A percentile compares a stretch with the other conserved stretches of the same genome.
Conservation (phyloP, 1,284 basidiomycete genomes). For the Irpex lacteus region DNA sequence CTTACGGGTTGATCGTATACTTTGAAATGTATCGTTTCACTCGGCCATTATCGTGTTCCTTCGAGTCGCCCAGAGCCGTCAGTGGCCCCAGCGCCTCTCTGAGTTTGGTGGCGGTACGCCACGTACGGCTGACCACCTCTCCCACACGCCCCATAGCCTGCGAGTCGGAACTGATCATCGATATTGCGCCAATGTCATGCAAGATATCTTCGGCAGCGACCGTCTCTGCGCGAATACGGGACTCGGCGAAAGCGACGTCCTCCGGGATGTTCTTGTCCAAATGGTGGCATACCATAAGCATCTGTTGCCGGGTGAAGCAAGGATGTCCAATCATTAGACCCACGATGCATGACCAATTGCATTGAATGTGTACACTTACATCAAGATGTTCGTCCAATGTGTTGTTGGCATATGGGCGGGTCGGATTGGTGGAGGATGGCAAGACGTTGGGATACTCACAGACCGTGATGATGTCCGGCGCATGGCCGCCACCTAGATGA, state of each 20-base stretch:
- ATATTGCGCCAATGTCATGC: conserved; percentile 93
- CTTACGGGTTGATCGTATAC: conserved; percentile 97
- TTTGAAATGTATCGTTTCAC: conserved; percentile 97
- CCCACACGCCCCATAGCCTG: conserved; percentile 99
- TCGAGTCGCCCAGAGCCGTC: conserved; percentile 55
- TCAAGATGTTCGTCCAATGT: conserved; percentile 98
- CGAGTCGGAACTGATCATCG: conserved; percentile 94
- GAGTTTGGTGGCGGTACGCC: conserved; percentile 98
- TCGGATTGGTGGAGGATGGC: conserved; percentile 98
- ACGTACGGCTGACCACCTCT: conserved; percentile 91
- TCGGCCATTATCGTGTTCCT: conserved; percentile 84
- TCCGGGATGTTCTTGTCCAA: conserved; percentile 87
- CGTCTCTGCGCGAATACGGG: conserved; percentile 94
- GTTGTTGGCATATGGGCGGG: conserved; percentile 88
- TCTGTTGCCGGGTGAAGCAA: conserved; percentile 44
- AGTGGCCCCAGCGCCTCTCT: conserved; percentile 75
- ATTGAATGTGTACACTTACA: conserved; percentile 43
- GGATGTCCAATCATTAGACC: conserved; percentile 5
- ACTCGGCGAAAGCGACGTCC: conserved; percentile 96
- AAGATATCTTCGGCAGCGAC: conserved; percentile 97
- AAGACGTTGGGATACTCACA: conserved; percentile 89
- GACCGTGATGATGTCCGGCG: conserved; percentile 97
- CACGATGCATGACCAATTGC: not conserved
- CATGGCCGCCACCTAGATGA: conserved; percentile 82
- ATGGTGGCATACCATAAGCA: conserved; percentile 97